Evolutionary conservation across 345 rosid genomes (phyloP).

Genomic region (Dipteronia dyeriana): DNA sequence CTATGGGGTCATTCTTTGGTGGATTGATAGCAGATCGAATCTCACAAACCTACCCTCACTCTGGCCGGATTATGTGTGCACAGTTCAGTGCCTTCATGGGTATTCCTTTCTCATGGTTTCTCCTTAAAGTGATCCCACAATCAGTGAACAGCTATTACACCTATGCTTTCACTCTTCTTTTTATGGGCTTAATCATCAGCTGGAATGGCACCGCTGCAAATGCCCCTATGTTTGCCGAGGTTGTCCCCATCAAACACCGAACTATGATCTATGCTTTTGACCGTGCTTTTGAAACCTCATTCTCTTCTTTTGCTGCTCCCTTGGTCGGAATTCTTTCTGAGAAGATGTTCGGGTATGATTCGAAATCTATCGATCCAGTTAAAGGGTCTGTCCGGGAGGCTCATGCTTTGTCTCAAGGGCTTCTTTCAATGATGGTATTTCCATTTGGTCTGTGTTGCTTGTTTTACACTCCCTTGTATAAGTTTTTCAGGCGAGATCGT

Average conservation of each 20-base stretch:
- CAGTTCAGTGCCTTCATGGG: conserved; percentile 98
- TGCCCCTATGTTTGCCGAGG: conserved; percentile 95
- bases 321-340: conserved; percentile 94
- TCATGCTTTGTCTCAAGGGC: conserved; percentile 76
- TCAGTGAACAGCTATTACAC: conserved; percentile 57
- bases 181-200: conserved; percentile 90
- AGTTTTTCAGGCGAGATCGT: conserved; percentile 60
- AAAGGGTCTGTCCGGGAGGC: conserved; percentile 73
- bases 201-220: conserved; percentile 90
- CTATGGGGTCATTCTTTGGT: conserved; percentile 70
- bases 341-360: conserved; percentile 74
- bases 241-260: conserved; percentile 83
- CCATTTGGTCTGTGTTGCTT: conserved; percentile 88
- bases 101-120: conserved; percentile 80
- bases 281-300: conserved; percentile 87
- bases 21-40: conserved; percentile 78
- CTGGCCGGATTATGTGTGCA: conserved; percentile 90
- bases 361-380: conserved; percentile 63
- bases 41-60: conserved; percentile 57
- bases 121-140: conserved; percentile 78
- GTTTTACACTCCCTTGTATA: conserved; percentile 83
- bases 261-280: conserved; percentile 96
- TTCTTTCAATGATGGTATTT: conserved; percentile 85
- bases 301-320: conserved; percentile 94
- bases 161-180: conserved; percentile 60